Evolutionary conservation across 768 basidiomycete species (phyloP).

Genomic region (Auricularia sp.): DNA sequence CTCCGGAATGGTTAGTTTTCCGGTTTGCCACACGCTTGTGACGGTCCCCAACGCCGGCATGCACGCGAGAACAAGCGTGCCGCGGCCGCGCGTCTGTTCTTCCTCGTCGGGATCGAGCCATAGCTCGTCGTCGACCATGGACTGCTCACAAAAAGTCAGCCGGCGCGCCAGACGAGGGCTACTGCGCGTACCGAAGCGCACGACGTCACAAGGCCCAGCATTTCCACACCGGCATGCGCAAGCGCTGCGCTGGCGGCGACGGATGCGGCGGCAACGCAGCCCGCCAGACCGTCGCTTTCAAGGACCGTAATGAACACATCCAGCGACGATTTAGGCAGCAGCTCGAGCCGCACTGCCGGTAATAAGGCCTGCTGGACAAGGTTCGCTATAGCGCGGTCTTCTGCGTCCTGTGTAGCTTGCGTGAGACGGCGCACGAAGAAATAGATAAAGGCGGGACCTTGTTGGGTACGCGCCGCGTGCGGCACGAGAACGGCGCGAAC

Average conservation of each 20-base stretch:
- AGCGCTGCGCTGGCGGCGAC: conserved; percentile 85
- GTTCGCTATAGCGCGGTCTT: conserved; percentile 76
- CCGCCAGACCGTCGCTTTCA: conserved; percentile 86
- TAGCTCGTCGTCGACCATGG: conserved; percentile 43
- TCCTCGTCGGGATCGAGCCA: conserved; percentile 75
- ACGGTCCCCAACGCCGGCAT: conserved; percentile 81
- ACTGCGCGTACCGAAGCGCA: conserved; percentile 52
- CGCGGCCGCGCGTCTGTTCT: conserved; percentile 48
- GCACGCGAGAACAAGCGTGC: conserved; percentile 67
- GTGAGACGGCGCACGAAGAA: background rate
- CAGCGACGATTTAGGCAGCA: conserved; percentile 88
- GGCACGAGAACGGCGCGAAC: conserved; percentile 88
- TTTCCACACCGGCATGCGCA: conserved; percentile 86
- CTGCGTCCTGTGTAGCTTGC: conserved; percentile 62
- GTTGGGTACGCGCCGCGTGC: conserved; percentile 67
- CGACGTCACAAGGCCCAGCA: conserved; percentile 79
- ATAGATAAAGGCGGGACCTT: conserved; percentile 22
- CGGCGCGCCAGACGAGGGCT: too few species aligned
- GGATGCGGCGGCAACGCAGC: conserved; percentile 75
- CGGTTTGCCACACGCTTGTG: conserved; percentile 82
- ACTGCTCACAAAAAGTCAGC: conserved; percentile 27
- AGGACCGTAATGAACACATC: conserved; percentile 86
- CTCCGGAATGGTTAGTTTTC: conserved; percentile 46
- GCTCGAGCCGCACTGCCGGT: conserved; percentile 75
- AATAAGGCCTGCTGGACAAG: conserved; percentile 78